Percentiles rank a stretch among this genome's conserved stretches.
Evolutionary conservation across 2,329 filamentous ascomycete genomes (phyloP).

Genomic region (Colletotrichum sp.): DNA sequence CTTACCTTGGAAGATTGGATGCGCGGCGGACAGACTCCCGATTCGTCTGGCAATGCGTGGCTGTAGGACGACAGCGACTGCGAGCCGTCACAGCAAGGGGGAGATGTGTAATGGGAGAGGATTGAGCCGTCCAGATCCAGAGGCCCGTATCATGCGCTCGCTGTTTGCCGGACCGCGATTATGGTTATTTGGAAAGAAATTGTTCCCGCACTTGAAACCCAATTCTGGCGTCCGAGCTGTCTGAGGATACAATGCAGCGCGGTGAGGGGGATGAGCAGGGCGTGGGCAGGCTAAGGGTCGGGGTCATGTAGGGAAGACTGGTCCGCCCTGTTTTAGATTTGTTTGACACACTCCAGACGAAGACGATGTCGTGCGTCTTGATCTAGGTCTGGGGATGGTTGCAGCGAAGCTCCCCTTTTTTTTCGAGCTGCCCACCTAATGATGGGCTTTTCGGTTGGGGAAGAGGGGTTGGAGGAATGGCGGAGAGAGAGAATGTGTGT

Average conservation of each 20-base stretch:
- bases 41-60: slow-evolving; percentile 12
- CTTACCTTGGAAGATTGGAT: slow-evolving; percentile 13
- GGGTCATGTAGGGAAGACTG: not conserved
- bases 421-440: not conserved
- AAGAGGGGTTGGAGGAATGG: not conserved
- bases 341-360: slow-evolving; percentile 21
- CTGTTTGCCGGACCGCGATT: not conserved
- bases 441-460: not conserved
- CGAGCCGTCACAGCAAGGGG: slow-evolving; percentile 10
- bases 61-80: not conserved
- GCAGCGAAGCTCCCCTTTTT: not conserved
- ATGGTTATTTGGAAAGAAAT: slow-evolving; percentile 16
- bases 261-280: not conserved
- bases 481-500: not conserved
- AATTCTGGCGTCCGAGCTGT: slow-evolving; percentile 20
- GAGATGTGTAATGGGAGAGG: not conserved
- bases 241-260: slow-evolving; percentile 17
- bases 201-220: slow-evolving; percentile 20
- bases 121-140: not conserved
- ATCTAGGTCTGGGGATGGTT: not conserved
- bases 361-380: slow-evolving; percentile 16
- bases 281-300: not conserved
- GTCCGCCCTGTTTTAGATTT: slow-evolving; percentile 19
- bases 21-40: slow-evolving; percentile 2
- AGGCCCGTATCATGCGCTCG: not conserved